These are phyloP conservation scores for Pterocarpus macrocarpus DNA, from an alignment of 306 rosid genomes.

Conservation along the genomic window DNA sequence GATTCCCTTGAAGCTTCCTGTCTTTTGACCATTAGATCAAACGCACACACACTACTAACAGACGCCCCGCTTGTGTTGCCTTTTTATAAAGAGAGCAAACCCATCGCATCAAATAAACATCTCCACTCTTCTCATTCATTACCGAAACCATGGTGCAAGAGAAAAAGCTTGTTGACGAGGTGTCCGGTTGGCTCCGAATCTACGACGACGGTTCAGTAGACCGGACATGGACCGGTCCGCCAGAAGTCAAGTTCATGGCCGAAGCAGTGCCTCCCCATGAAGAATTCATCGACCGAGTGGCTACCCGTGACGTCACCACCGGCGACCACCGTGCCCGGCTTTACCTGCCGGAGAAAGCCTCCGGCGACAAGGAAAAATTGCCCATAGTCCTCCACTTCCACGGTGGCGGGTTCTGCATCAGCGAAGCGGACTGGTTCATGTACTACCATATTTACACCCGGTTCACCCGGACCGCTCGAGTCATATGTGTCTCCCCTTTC, in stretches of 20 bases:
- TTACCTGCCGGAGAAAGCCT: conserved; percentile 56
- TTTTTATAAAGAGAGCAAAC: neutral
- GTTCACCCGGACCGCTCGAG: conserved; percentile 48
- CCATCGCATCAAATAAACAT: neutral
- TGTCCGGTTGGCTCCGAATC: conserved; percentile 70
- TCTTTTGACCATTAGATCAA: neutral
- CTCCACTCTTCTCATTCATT: neutral
- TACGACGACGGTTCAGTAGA: conserved; percentile 76
- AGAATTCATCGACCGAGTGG: conserved; percentile 59
- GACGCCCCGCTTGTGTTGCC: neutral
- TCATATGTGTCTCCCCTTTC: conserved; percentile 61
- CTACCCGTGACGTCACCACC: conserved; percentile 45
- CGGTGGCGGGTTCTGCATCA: conserved; percentile 82
- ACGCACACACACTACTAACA: neutral
- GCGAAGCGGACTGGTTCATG: conserved; percentile 71
- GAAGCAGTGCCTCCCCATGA: conserved; percentile 64
- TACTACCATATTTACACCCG: conserved; percentile 59
- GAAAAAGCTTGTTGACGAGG: conserved; percentile 54
- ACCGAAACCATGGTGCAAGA: conserved; percentile 47
- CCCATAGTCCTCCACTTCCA: conserved; percentile 76
- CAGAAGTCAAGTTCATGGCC: conserved; percentile 59
- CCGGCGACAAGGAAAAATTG: conserved; percentile 29
- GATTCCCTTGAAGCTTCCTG: neutral
- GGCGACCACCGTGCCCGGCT: conserved; percentile 52
- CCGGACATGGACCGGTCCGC: conserved; percentile 70